Conservation (phyloP, 352 stramenopile genomes). For the Blastocystis sp. region DNA sequence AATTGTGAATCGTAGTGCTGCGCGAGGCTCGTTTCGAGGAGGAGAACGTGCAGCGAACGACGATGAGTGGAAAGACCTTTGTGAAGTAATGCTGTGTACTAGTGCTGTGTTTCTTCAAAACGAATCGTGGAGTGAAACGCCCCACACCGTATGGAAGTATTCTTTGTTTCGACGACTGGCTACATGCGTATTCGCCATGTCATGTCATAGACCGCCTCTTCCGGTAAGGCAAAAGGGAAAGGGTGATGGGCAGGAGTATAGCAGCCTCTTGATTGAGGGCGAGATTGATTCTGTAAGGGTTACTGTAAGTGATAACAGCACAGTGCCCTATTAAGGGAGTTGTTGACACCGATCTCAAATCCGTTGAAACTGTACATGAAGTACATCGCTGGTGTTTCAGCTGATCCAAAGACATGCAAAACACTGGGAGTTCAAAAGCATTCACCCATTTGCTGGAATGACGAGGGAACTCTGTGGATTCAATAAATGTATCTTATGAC, state of each 20-base stretch:
- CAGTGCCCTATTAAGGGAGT: slow-evolving; percentile 26
- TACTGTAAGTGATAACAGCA: not conserved
- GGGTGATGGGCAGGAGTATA: not conserved
- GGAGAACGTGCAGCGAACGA: slow-evolving; percentile 25
- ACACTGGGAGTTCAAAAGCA: slow-evolving; percentile 7
- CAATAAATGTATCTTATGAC: not conserved
- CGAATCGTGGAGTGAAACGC: not conserved
- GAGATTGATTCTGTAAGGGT: not conserved
- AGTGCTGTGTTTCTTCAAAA: not conserved
- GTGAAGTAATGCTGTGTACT: slow-evolving; percentile 1
- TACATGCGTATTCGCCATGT: too few species aligned
- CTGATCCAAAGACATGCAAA: not conserved
- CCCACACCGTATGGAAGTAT: too few species aligned
- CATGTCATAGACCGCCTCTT: too few species aligned
- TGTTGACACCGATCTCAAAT: slow-evolving; percentile 1
- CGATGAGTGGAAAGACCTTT: slow-evolving; percentile 56
- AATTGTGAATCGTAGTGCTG: slow-evolving; percentile 21
- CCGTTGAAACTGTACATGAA: not conserved
- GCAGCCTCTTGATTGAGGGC: not conserved
- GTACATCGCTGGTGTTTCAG: not conserved
- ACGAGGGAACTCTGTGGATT: not conserved
- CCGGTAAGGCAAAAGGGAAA: too few species aligned
- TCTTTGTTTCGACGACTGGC: too few species aligned
- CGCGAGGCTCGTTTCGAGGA: slow-evolving; percentile 26
- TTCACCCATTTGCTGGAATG: slow-evolving; percentile 44